Evolutionary conservation across 139 green algal genomes (phyloP), one percentile per base, ranked within the genome.

Genomic region (Axilococcus clingmanii): DNA sequence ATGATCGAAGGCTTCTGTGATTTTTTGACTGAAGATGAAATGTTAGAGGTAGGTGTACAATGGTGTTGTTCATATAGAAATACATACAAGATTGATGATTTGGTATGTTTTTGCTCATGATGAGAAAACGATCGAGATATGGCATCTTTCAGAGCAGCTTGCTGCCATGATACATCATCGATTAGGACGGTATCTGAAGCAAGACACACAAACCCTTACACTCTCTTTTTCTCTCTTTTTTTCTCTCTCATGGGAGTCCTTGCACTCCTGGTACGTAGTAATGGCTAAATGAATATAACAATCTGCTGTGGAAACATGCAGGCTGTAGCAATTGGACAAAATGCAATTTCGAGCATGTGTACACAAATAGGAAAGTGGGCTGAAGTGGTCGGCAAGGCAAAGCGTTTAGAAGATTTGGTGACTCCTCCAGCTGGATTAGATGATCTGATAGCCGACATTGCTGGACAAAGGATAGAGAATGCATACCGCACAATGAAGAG

Each of bases 1-100:
- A 99, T 99, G 92, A 95, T 99, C 46, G 92, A 99, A 79, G 91
- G 86, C 31, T 95, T 83, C 61, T 86, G 74, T 52, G 79, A 97
- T 65, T 94, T 96, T 50, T 69, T 99, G 4, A 76, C 80, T 5
- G 86, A 94, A 58, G 88, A 89, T 35, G 46, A 89, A 64, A 84
- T 95, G 75, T 48, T 94, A 24, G 68, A 87, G 72, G 88, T 89
- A 30, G 19, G 45, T 36, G 11, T 24, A 34, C 5, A 22, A 25
- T 22, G 22, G 27, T 24, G 34, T 29, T 28, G 15, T 5, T 11
- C 27, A 11, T 6, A 51, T 35, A 35, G n/a, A n/a, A n/a, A n/a
- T n/a, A n/a, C n/a, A n/a, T n/a, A n/a, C n/a, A n/a, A n/a, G 23
- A 38, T 31, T 33, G 1, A 29, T 30, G 30, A n/a, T 27, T 48